Conservation (phyloP, 2,329 filamentous ascomycete genomes). For the Diaporthe sp. region DNA sequence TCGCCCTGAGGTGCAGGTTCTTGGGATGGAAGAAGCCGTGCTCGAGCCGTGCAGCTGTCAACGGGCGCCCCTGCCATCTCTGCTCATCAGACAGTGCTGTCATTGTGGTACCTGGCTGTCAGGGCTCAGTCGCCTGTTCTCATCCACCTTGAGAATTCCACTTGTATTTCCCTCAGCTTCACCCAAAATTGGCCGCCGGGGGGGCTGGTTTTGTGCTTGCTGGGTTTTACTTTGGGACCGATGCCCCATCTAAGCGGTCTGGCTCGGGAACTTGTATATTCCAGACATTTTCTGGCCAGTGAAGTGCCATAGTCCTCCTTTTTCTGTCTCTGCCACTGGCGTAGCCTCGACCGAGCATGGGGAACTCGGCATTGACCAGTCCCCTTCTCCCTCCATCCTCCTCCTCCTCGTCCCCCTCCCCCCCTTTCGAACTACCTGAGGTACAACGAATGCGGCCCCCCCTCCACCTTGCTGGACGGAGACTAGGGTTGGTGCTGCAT, state of each 20-base stretch:
- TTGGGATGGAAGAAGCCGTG: background rate
- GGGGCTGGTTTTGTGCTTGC: constrained; percentile 1
- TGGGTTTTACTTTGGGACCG: constrained; percentile 29
- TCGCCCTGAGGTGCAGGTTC: background rate
- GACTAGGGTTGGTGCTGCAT: constrained; percentile 11
- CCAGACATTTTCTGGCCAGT: constrained; percentile 33
- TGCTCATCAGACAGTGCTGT: background rate
- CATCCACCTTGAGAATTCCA: background rate
- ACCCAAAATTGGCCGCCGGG: background rate
- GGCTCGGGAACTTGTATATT: constrained; percentile 31
- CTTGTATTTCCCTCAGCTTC: background rate
- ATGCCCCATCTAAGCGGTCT: background rate
- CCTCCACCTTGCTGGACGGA: background rate
- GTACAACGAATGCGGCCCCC: constrained; percentile 9
- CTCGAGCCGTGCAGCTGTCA: constrained; percentile 4
- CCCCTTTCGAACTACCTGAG: constrained; percentile 7
- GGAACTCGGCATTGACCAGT: constrained; percentile 31
- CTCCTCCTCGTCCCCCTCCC: background rate
- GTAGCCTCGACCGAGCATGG: constrained; percentile 20
- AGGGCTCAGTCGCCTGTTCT: background rate
- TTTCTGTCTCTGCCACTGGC: constrained; percentile 9
- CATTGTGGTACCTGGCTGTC: background rate
- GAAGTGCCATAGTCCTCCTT: constrained; percentile 12
- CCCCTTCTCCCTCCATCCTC: constrained; percentile 17
- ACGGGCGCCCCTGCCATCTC: constrained; percentile 6